These are phyloP conservation scores for Fraxinus quadrangulata DNA, from an alignment of 257 asterid species.

Conservation along the genomic window DNA sequence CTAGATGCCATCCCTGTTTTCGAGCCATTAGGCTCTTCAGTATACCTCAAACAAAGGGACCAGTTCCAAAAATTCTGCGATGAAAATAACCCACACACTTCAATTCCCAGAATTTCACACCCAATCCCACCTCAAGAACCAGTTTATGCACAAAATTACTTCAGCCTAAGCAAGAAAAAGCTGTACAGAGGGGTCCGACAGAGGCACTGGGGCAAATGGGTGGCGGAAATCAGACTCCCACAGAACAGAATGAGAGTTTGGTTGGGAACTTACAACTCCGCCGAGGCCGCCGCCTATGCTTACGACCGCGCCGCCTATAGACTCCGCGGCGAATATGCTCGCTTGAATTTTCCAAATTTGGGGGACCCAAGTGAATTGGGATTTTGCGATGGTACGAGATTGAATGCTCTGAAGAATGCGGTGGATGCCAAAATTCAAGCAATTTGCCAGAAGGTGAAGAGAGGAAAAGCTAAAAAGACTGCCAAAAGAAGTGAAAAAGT, in stretches of 20 bases:
- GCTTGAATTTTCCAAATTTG: slow-evolving; percentile 76
- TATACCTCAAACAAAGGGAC: slow-evolving; percentile 69
- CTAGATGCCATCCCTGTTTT: slow-evolving; percentile 19
- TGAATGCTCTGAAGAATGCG: slow-evolving; percentile 63
- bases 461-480: slow-evolving; percentile 45
- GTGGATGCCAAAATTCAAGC: slow-evolving; percentile 92
- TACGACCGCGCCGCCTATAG: slow-evolving; percentile 91
- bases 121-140: slow-evolving; percentile 15
- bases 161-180: slow-evolving; percentile 65
- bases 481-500: slow-evolving; percentile 26
- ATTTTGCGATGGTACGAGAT: slow-evolving; percentile 46
- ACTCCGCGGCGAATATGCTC: slow-evolving; percentile 96
- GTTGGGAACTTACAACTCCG: slow-evolving; percentile 91
- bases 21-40: slow-evolving; percentile 66
- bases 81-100: slow-evolving; percentile 33
- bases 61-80: slow-evolving; percentile 55
- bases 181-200: slow-evolving; percentile 90
- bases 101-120: slow-evolving; percentile 14
- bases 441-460: slow-evolving; percentile 66
- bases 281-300: slow-evolving; percentile 95
- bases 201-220: slow-evolving; percentile 98
- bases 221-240: slow-evolving; percentile 89
- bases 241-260: slow-evolving; percentile 89
- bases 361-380: slow-evolving; percentile 64
- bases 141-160: slow-evolving; percentile 35